Evolutionary conservation across 345 rosid genomes (phyloP).

Genomic region (Linum tenue): DNA sequence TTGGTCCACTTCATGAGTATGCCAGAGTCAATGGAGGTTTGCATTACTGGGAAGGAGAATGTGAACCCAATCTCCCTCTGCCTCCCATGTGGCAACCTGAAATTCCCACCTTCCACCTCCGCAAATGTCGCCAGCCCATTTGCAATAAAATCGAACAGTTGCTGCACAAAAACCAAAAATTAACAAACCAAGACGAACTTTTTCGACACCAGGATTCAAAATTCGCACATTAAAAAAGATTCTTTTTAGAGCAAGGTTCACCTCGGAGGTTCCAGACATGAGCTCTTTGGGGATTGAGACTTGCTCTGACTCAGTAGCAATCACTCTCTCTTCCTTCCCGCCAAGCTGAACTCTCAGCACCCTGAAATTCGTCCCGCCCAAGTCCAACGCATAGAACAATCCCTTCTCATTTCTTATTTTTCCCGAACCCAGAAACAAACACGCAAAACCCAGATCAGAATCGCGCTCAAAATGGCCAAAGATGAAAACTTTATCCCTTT

Average conservation of each 20-base stretch:
- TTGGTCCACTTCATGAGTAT: conserved; percentile 78
- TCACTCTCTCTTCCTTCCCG: conserved; percentile 48
- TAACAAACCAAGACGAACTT: not conserved
- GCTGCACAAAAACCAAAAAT: conserved; percentile 21
- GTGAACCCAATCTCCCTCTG: conserved; percentile 80
- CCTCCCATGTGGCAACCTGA: conserved; percentile 43
- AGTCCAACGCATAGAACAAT: conserved; percentile 82
- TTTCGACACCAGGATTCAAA: not conserved
- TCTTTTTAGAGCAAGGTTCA: not conserved
- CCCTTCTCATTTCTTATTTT: conserved; percentile 61
- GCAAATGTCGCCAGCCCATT: conserved; percentile 46
- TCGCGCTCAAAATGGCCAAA: not conserved
- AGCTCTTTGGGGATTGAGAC: conserved; percentile 62
- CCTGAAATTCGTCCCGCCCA: conserved; percentile 82
- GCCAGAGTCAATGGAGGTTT: conserved; percentile 69
- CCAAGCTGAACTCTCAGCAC: conserved; percentile 69
- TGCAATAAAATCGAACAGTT: conserved; percentile 76
- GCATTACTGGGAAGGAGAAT: conserved; percentile 79
- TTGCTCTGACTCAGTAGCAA: conserved; percentile 62
- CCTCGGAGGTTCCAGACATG: conserved; percentile 75
- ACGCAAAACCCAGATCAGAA: not conserved
- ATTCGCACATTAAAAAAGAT: not conserved
- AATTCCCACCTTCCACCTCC: conserved; percentile 40
- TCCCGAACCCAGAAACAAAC: not conserved
- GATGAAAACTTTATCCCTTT: not conserved